A percentile compares a stretch with the other conserved stretches of the same genome.
Conservation (phyloP, 441 rosid genomes). For the Brassica hybrid region DNA sequence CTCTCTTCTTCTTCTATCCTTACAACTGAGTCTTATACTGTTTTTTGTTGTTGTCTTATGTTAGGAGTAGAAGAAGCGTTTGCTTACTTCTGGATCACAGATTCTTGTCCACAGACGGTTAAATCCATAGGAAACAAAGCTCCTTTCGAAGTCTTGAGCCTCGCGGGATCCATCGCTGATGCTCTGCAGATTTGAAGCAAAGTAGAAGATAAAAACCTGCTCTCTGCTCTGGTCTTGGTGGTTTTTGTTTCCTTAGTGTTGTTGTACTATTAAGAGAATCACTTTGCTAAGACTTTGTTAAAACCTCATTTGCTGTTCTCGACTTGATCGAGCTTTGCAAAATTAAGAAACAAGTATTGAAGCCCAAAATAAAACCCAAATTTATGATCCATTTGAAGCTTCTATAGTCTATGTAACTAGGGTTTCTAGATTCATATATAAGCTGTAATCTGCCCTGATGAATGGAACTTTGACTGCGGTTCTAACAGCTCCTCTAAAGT, state of each 20-base stretch:
- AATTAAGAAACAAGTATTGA: too few relatives aligned
- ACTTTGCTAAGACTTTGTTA: conserved; percentile 12
- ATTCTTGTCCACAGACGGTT: conserved; percentile 90
- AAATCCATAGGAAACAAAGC: conserved; percentile 69
- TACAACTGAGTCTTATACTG: conserved; percentile 2
- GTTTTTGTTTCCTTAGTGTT: conserved; percentile 1
- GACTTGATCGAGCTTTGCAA: background rate
- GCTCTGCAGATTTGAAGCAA: conserved; percentile 74
- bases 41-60: conserved; percentile 8
- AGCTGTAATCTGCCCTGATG: too few relatives aligned
- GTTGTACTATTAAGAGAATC: conserved; percentile 33
- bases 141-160: conserved; percentile 92
- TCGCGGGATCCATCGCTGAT: conserved; percentile 87
- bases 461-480: too few relatives aligned
- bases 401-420: too few relatives aligned
- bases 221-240: conserved; percentile 5
- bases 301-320: conserved; percentile 14
- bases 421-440: too few relatives aligned
- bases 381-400: too few relatives aligned
- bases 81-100: conserved; percentile 92
- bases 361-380: too few relatives aligned
- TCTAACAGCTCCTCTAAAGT: too few relatives aligned
- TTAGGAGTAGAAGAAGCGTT: conserved; percentile 64
- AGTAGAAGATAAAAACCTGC: conserved; percentile 8
- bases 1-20: background rate